A percentile compares a stretch with the other conserved stretches of the same genome.
These are phyloP conservation scores for Themeda triandra DNA, from an alignment of 176 grass and related monocot species.

Conservation along the genomic window DNA sequence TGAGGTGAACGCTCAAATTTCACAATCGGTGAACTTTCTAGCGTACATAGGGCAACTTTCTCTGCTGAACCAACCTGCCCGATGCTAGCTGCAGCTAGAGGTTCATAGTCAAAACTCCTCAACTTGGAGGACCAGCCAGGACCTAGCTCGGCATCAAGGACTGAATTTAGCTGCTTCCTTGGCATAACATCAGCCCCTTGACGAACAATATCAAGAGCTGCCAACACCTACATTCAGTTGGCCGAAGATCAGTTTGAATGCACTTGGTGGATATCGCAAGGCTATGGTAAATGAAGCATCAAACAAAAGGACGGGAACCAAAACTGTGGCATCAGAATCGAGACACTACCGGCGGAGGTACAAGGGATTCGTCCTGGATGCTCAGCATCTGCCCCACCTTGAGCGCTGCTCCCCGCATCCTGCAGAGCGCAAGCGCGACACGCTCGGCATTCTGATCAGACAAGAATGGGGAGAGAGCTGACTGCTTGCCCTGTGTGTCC, in stretches of 20 bases:
- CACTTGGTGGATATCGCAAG: background rate
- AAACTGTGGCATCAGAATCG: background rate
- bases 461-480: slow-evolving; percentile 75
- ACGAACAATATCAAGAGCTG: slow-evolving; percentile 89
- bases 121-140: slow-evolving; percentile 70
- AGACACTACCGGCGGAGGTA: slow-evolving; percentile 72
- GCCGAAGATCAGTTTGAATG: slow-evolving; percentile 10
- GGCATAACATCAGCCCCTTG: slow-evolving; percentile 99
- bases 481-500: slow-evolving; percentile 51
- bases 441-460: slow-evolving; percentile 96
- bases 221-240: slow-evolving; percentile 57
- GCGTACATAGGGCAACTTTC: background rate
- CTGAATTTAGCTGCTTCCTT: slow-evolving; percentile 76
- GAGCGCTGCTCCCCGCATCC: slow-evolving; percentile 89
- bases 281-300: background rate
- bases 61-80: slow-evolving; percentile 47
- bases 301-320: background rate
- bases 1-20: background rate
- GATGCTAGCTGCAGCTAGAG: slow-evolving; percentile 85
- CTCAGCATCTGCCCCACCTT: slow-evolving; percentile 95
- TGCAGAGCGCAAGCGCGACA: slow-evolving; percentile 76
- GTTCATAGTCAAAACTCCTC: slow-evolving; percentile 93
- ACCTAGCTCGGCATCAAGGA: slow-evolving; percentile 77
- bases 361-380: slow-evolving; percentile 95
- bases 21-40: background rate